A percentile compares a stretch with the other conserved stretches of the same genome.
phyloP scores from a whole-genome alignment of 1,284 basidiomycete species.

The Austroboletus niveus region DNA sequence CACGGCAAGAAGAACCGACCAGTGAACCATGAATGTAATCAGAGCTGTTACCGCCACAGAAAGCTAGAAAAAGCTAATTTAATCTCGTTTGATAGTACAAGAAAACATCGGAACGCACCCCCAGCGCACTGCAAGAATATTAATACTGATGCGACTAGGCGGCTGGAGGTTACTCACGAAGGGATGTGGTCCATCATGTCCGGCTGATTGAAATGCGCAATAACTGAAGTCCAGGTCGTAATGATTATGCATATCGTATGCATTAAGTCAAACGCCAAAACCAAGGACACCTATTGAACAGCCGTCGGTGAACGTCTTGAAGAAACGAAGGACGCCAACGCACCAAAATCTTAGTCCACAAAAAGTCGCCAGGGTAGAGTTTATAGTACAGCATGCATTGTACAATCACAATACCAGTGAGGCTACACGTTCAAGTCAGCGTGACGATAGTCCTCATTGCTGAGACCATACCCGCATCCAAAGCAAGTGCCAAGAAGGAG shows the following conservation, averaged over 20 bases:
- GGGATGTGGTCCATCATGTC: conserved; percentile 30
- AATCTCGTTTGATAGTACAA: not conserved
- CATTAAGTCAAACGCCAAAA: conserved; percentile 30
- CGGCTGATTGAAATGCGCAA: conserved; percentile 25
- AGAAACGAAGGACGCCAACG: conserved; percentile 12
- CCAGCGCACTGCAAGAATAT: conserved; percentile 19
- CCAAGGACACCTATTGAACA: conserved; percentile 24
- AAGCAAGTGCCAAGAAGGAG: conserved; percentile 32
- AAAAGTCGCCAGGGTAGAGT: conserved; percentile 38
- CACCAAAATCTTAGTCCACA: conserved; percentile 39
- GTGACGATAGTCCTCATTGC: not conserved
- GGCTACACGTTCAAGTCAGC: conserved; percentile 30
- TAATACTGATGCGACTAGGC: not conserved
- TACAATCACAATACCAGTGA: conserved; percentile 46
- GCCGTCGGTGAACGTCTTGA: conserved; percentile 8
- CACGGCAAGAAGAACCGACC: conserved; percentile 14
- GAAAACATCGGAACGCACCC: conserved; percentile 15
- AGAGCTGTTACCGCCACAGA: conserved; percentile 30
- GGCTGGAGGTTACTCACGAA: conserved; percentile 11
- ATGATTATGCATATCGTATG: conserved; percentile 31
- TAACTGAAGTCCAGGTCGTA: conserved; percentile 30
- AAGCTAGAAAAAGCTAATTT: conserved; percentile 14
- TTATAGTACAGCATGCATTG: conserved; percentile 46
- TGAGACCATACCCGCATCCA: conserved; percentile 23
- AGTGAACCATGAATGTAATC: conserved; percentile 34